Percentiles rank a stretch among this genome's conserved stretches.
Evolutionary conservation across 192 early-diverging fungal species (phyloP).

Genomic region (Chytriomyces hyalinus): DNA sequence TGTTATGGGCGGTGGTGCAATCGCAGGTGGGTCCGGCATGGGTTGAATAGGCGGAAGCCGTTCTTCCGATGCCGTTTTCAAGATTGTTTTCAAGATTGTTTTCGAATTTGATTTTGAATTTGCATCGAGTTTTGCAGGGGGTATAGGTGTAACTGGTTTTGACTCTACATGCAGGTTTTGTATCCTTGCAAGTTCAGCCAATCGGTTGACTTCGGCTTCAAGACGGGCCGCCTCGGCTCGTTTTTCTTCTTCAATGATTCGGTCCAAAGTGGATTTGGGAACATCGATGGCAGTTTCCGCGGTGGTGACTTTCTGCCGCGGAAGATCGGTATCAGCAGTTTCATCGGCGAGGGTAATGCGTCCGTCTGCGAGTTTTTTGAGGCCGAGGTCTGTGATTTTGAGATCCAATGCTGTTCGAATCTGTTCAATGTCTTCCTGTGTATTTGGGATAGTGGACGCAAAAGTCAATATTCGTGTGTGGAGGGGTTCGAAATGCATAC

Average conservation of each 20-base stretch:
- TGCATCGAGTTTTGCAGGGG: background rate
- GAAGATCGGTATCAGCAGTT: background rate
- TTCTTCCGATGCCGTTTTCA: no score
- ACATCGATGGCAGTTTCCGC: constrained; percentile 16
- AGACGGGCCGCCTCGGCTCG: no score
- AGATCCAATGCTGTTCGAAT: constrained; percentile 27
- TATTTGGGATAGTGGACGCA: background rate
- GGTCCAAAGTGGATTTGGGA: background rate
- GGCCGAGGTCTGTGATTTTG: constrained; percentile 32
- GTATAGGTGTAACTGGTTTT: no score
- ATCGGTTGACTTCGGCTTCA: no score
- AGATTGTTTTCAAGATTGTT: constrained; percentile 17
- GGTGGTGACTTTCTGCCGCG: background rate
- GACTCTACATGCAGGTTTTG: no score
- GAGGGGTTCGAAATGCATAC: constrained; percentile 36
- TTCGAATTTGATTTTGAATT: no score
- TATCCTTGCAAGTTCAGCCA: no score
- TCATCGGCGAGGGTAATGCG: background rate
- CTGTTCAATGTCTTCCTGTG: constrained; percentile 36
- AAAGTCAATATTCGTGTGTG: background rate
- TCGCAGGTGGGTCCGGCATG: no score
- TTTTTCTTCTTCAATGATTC: no score
- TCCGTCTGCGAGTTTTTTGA: constrained; percentile 10
- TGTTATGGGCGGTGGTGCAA: no score
- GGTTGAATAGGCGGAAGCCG: no score